Evolutionary conservation across 495 filamentous ascomycete species (phyloP), one percentile per base, ranked within the genome.

Genomic region (Glutinoglossum americanum): DNA sequence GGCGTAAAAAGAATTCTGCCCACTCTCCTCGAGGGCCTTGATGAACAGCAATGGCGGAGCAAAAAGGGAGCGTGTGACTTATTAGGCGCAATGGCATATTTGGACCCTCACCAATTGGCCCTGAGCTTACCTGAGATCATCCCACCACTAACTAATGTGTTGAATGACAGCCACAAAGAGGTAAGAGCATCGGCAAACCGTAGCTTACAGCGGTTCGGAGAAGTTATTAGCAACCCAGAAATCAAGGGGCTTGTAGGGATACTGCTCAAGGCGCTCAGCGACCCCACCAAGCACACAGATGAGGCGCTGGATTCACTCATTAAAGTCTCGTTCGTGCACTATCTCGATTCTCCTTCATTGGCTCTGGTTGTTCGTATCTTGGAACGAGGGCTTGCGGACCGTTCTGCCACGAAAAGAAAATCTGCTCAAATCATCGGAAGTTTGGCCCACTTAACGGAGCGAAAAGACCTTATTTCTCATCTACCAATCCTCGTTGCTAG

Each of bases 131-230:
- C 92, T 0, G 87, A 90, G 55, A 98, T 98, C 59, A 98, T 98
- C 61, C 92, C 92, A 25, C 90, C 93, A 7, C 74, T 97, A 57
- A 97, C 92, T 0, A 77, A 82, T 44, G 92, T 97, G 0, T 73
- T 98, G 47, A 98, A 94, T 62, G 92, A 97, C 70, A 95, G 87
- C 55, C 92, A 98, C 70, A 98, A 97, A 69, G 92, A 98, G 64
- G 92, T 98, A 13, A 78, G 92, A 58, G 71, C 76, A 26, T 87
- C 89, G 10, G 92, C 93, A 4, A 98, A 98, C 67, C 81, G 90
- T 62, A 94, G 87, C 70, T 76, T 98, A 66, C 89, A 98, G 72
- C 82, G 92, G 23, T 98, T 98, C 69, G 92, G 92, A 53, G 92
- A 98, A 61, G 93, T 98, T 59, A 97, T 98, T 69, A 92, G 79